Conservation (phyloP, 805 yeast genomes). For the Barnettozyma pratensis region DNA sequence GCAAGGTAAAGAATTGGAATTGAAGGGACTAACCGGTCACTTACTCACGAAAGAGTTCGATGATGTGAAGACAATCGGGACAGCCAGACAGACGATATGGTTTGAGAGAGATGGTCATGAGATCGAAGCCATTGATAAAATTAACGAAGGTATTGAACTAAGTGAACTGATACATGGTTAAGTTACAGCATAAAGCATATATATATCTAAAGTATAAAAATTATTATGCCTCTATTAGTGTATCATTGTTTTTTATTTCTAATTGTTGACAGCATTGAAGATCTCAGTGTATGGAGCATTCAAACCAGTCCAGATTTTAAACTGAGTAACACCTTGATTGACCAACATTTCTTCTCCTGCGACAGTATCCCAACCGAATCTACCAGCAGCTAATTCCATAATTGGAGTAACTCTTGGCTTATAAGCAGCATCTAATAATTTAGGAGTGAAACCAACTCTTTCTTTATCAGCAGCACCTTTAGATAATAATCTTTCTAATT, state of each 20-base stretch:
- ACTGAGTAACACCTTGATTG: conserved; percentile 89
- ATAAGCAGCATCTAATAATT: conserved; percentile 88
- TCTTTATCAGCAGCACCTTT: conserved; percentile 31
- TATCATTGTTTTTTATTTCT: background rate
- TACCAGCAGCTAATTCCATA: conserved; percentile 67
- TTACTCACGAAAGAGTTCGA: conserved; percentile 20
- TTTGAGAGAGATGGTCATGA: conserved; percentile 37
- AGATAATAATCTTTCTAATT: conserved; percentile 42
- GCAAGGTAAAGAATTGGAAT: conserved; percentile 21
- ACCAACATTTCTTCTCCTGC: conserved; percentile 92
- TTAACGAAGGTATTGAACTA: conserved; percentile 25
- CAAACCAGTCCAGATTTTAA: conserved; percentile 66
- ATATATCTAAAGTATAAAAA: background rate
- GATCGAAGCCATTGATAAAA: conserved; percentile 20
- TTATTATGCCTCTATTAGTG: background rate
- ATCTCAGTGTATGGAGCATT: conserved; percentile 59
- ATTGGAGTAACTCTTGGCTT: conserved; percentile 84
- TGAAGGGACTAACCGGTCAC: conserved; percentile 12
- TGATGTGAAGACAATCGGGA: conserved; percentile 14
- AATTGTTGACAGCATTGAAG: conserved; percentile 49
- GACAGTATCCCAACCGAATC: conserved; percentile 70
- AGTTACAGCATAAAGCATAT: background rate
- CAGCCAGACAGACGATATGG: conserved; percentile 19
- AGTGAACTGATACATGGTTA: conserved; percentile 21
- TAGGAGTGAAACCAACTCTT: conserved; percentile 39